Evolutionary conservation across 257 asterid species (phyloP), one percentile per base, ranked within the genome.

Genomic region (Plectranthus barbatus): DNA sequence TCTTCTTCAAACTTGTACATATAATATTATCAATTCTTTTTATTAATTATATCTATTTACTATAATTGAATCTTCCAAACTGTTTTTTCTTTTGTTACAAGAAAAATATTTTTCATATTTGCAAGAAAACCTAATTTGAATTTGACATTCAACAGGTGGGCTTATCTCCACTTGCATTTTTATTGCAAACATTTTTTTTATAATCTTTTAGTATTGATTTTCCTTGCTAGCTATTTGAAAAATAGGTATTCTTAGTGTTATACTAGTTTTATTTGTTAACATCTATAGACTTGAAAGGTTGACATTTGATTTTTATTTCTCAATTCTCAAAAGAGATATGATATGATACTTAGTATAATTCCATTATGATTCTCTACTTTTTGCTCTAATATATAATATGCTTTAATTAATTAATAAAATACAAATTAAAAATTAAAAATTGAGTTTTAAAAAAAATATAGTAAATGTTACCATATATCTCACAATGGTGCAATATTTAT

Each of bases 41-140:
- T 26, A 26, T 26, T 1, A 26, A 26, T 26, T 1, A 26, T 26
- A 26, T 26, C 31, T 26, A 26, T 26, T 2, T 26, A 5, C 5
- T 1, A 1, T 26, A 26, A 1, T 26, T 26, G 31, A 26, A 26
- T 26, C 31, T 26, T 26, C n/a, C 31, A 26, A 26, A 26, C 31
- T 26, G 31, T 26, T 26, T 26, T 1, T 26, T 26, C 5, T 1
- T 26, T 26, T 26, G 5, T 26, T 12, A 21, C 10, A 42, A 45
- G 9, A 48, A 15, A 40, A 2, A 26, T 26, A 26, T 1, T 40
- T 56, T 4, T 20, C 36, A 39, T 7, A 61, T 69, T 56, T 77
- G 79, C 78, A 61, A 23, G 55, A 49, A 73, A 68, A 66, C 82
- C 80, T 71, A 71, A 71, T 68, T 74, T 60, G 55, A 61, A 66